Evolutionary conservation across 139 green algal species (phyloP).

Genomic region (Chlamydomonas eustigma): DNA sequence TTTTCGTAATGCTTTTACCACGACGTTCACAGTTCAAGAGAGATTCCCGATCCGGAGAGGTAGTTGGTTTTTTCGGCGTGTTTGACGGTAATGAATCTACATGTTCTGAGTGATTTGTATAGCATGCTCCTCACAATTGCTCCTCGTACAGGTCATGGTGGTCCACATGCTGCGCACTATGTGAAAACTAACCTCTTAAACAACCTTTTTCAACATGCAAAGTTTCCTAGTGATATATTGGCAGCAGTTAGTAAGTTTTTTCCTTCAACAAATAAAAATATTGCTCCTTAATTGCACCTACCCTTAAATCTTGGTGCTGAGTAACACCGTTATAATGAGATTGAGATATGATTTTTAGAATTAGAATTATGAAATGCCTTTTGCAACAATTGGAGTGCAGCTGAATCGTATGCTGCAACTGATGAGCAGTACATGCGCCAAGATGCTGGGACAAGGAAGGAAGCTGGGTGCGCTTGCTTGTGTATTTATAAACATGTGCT

Average conservation of each 20-base stretch:
- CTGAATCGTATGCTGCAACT: constrained; percentile 68
- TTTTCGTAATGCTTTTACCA: neutral
- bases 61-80: constrained; percentile 84
- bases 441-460: constrained; percentile 52
- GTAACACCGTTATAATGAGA: too few relatives aligned
- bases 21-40: constrained; percentile 56
- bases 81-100: constrained; percentile 94
- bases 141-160: constrained; percentile 85
- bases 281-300: too few relatives aligned
- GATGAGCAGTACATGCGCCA: constrained; percentile 73
- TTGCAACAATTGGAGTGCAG: too few relatives aligned
- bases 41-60: constrained; percentile 33
- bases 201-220: constrained; percentile 69
- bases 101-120: neutral
- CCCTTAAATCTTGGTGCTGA: too few relatives aligned
- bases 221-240: constrained; percentile 55
- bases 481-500: neutral
- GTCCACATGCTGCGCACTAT: constrained; percentile 77
- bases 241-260: constrained; percentile 41
- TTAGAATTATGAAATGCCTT: too few relatives aligned
- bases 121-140: neutral
- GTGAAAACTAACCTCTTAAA: constrained; percentile 80
- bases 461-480: constrained; percentile 57
- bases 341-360: too few relatives aligned
- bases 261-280: too few relatives aligned